phyloP scores from a whole-genome alignment of 2,329 filamentous ascomycete species.

The Phaeosphaeria sp. region DNA sequence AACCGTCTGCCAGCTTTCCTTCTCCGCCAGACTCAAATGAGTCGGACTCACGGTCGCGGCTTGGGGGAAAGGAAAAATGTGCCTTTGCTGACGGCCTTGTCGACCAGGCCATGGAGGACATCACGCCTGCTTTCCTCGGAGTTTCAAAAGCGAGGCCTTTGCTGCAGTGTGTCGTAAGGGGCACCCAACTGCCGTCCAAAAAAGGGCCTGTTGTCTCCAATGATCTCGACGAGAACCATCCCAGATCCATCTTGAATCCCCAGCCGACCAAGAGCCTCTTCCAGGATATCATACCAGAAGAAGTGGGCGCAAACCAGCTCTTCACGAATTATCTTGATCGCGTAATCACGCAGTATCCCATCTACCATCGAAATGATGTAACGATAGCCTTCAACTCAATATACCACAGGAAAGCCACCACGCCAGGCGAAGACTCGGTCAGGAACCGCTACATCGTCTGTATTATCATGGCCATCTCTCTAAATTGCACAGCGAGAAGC shows the following conservation, averaged over 20 bases:
- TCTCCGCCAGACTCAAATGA: slow-evolving; percentile 36
- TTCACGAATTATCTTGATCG: slow-evolving; percentile 43
- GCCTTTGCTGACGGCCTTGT: slow-evolving; percentile 41
- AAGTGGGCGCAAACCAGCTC: slow-evolving; percentile 39
- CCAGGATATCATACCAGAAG: slow-evolving; percentile 36
- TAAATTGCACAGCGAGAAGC: slow-evolving; percentile 43
- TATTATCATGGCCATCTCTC: slow-evolving; percentile 47
- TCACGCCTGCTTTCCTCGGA: slow-evolving; percentile 45
- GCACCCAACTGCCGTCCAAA: slow-evolving; percentile 43
- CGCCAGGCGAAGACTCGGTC: slow-evolving; percentile 31
- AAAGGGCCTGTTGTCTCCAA: slow-evolving; percentile 43
- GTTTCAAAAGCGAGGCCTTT: slow-evolving; percentile 42
- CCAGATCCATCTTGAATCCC: slow-evolving; percentile 46
- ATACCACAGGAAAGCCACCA: slow-evolving; percentile 33
- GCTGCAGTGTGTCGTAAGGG: slow-evolving; percentile 44
- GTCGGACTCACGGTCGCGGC: slow-evolving; percentile 23
- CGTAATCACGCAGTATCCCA: slow-evolving; percentile 47
- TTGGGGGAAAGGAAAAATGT: slow-evolving; percentile 30
- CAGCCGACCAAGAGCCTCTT: slow-evolving; percentile 34
- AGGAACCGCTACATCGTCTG: slow-evolving; percentile 46
- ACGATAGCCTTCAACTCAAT: slow-evolving; percentile 43
- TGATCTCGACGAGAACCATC: slow-evolving; percentile 45
- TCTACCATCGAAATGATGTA: slow-evolving; percentile 44
- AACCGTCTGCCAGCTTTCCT: slow-evolving; percentile 23
- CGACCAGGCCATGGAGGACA: slow-evolving; percentile 44